Conservation (phyloP, 1,284 basidiomycete genomes). For the Sanghuangporus weigelae region DNA sequence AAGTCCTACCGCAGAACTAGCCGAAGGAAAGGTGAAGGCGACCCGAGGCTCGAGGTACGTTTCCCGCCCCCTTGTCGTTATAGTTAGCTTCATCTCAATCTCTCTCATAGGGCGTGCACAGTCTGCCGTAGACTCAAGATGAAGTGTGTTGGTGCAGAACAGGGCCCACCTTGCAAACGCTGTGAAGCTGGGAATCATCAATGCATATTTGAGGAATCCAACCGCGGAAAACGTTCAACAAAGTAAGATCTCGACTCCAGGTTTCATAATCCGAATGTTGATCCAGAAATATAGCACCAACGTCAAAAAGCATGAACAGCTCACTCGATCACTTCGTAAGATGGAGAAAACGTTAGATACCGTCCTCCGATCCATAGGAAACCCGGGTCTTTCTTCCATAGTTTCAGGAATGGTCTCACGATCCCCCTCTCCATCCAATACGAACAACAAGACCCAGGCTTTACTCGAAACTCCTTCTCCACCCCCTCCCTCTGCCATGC, state of each 20-base stretch:
- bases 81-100: background rate
- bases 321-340: slow-evolving; percentile 83
- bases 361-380: slow-evolving; percentile 77
- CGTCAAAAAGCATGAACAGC: slow-evolving; percentile 78
- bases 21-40: slow-evolving; percentile 74
- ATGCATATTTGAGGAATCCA: slow-evolving; percentile 93
- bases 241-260: slow-evolving; percentile 49
- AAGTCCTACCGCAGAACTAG: slow-evolving; percentile 54
- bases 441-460: slow-evolving; percentile 51
- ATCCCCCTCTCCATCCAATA: slow-evolving; percentile 65
- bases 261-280: slow-evolving; percentile 8
- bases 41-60: slow-evolving; percentile 81
- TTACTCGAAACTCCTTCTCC: slow-evolving; percentile 57
- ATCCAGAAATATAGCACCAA: slow-evolving; percentile 28
- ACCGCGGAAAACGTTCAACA: slow-evolving; percentile 86
- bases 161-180: slow-evolving; percentile 89
- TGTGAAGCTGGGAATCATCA: slow-evolving; percentile 79
- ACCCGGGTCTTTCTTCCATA: slow-evolving; percentile 55
- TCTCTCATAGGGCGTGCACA: slow-evolving; percentile 70
- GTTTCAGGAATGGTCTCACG: slow-evolving; percentile 75
- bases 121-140: slow-evolving; percentile 97
- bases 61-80: slow-evolving; percentile 11
- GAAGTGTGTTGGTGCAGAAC: slow-evolving; percentile 93
- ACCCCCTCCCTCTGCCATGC: slow-evolving; percentile 32
- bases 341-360: slow-evolving; percentile 93